phyloP scores from a whole-genome alignment of 129 eudicot species.

The Sambucus nigra region DNA sequence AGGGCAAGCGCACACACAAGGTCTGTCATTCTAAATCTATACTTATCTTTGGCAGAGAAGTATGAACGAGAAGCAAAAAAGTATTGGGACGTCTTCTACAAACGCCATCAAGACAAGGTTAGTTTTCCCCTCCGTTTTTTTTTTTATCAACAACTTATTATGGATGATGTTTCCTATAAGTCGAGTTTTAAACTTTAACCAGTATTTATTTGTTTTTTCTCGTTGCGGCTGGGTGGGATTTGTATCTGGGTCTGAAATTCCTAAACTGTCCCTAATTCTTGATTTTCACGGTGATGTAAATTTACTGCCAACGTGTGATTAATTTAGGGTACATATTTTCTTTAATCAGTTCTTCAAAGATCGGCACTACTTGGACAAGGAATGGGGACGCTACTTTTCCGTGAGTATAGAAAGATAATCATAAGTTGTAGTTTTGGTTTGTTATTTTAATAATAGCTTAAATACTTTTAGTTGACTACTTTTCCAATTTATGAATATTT shows the following conservation, averaged over 20 bases:
- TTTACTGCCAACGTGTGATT: background rate
- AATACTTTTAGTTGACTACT: background rate
- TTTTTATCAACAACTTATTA: no score
- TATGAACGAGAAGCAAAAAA: slow-evolving; percentile 91
- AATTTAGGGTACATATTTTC: slow-evolving; percentile 4
- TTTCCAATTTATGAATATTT: background rate
- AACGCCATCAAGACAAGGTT: slow-evolving; percentile 86
- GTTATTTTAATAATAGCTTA: background rate
- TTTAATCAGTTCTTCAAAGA: slow-evolving; percentile 82
- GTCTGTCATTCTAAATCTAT: background rate
- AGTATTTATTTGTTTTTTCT: background rate
- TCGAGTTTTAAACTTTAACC: slow-evolving; percentile 6
- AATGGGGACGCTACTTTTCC: slow-evolving; percentile 86
- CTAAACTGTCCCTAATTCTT: background rate
- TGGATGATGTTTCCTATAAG: no score
- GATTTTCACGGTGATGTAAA: background rate
- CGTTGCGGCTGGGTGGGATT: background rate
- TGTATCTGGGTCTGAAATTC: background rate
- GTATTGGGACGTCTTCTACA: slow-evolving; percentile 91
- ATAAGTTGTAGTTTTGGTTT: background rate
- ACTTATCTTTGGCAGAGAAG: slow-evolving; percentile 47
- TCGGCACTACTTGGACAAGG: slow-evolving; percentile 96
- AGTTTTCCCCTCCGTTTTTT: slow-evolving; percentile 15
- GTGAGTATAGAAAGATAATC: slow-evolving; percentile 40
- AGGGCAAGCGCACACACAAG: background rate